Evolutionary conservation across 805 yeast genomes (phyloP).

Genomic region (Pichia scutulata): DNA sequence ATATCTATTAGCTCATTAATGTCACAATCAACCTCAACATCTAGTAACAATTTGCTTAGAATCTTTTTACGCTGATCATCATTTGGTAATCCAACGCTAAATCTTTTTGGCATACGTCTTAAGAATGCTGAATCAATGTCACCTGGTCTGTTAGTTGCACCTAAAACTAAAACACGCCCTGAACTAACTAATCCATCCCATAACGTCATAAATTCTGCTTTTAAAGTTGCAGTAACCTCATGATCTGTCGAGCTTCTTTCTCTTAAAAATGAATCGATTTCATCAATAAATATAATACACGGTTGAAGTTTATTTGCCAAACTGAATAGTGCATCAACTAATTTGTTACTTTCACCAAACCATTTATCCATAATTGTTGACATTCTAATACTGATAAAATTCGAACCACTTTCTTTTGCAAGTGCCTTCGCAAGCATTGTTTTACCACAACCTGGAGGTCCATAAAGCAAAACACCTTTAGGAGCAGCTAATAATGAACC

Average conservation of each 20-base stretch:
- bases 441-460: slow-evolving; percentile 98
- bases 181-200: slow-evolving; percentile 84
- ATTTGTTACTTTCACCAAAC: slow-evolving; percentile 94
- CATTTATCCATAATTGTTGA: slow-evolving; percentile 94
- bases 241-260: slow-evolving; percentile 81
- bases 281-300: slow-evolving; percentile 91
- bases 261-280: slow-evolving; percentile 88
- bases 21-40: slow-evolving; percentile 63
- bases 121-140: slow-evolving; percentile 91
- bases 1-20: slow-evolving; percentile 48
- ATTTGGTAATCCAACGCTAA: slow-evolving; percentile 69
- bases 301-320: slow-evolving; percentile 87
- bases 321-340: slow-evolving; percentile 87
- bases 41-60: slow-evolving; percentile 57
- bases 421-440: slow-evolving; percentile 96
- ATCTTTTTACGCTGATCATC: slow-evolving; percentile 62
- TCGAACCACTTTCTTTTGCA: slow-evolving; percentile 87
- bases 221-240: slow-evolving; percentile 89
- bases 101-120: slow-evolving; percentile 87
- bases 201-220: slow-evolving; percentile 94
- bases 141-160: slow-evolving; percentile 88
- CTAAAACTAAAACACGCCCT: slow-evolving; percentile 82
- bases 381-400: slow-evolving; percentile 85
- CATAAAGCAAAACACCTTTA: slow-evolving; percentile 84
- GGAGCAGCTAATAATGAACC: slow-evolving; percentile 77